Conservation (phyloP, 2,329 filamentous ascomycete species). For the Catunica adiposa region DNA sequence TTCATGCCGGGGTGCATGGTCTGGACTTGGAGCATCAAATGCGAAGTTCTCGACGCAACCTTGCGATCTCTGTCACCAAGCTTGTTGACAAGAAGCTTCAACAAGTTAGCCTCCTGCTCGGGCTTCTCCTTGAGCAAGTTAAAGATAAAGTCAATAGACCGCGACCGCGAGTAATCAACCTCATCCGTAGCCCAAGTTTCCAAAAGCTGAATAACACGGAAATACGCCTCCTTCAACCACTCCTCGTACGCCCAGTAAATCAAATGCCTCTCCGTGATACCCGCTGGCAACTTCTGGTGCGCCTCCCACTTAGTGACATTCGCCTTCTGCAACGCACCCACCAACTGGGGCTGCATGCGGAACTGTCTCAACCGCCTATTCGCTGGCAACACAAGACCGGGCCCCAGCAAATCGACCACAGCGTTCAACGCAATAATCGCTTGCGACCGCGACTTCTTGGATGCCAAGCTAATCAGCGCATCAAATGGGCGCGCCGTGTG, state of each 20-base stretch:
- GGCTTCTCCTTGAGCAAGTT: conserved; percentile 88
- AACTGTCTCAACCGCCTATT: conserved; percentile 72
- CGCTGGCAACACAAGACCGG: conserved; percentile 67
- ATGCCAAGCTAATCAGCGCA: conserved; percentile 63
- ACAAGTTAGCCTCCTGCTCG: conserved; percentile 87
- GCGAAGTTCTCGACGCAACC: conserved; percentile 83
- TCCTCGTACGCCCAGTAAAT: conserved; percentile 86
- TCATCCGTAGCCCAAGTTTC: conserved; percentile 92
- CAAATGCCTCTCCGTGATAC: conserved; percentile 59
- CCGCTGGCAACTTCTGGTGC: conserved; percentile 55
- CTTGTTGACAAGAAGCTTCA: conserved; percentile 88
- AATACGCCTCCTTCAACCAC: conserved; percentile 87
- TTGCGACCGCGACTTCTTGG: conserved; percentile 83
- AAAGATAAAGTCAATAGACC: conserved; percentile 80
- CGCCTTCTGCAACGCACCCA: conserved; percentile 51
- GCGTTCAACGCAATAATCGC: conserved; percentile 85
- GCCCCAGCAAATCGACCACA: conserved; percentile 83
- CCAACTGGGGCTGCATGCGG: conserved; percentile 57
- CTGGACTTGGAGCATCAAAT: conserved; percentile 81
- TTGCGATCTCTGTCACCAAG: conserved; percentile 90
- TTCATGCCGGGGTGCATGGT: conserved; percentile 90
- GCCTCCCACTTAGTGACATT: conserved; percentile 44
- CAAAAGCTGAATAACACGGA: conserved; percentile 78
- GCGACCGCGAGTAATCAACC: conserved; percentile 78
- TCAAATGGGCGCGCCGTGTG: conserved; percentile 87